Conservation (phyloP, 768 basidiomycete species). For the Pleurotus cornucopiae region DNA sequence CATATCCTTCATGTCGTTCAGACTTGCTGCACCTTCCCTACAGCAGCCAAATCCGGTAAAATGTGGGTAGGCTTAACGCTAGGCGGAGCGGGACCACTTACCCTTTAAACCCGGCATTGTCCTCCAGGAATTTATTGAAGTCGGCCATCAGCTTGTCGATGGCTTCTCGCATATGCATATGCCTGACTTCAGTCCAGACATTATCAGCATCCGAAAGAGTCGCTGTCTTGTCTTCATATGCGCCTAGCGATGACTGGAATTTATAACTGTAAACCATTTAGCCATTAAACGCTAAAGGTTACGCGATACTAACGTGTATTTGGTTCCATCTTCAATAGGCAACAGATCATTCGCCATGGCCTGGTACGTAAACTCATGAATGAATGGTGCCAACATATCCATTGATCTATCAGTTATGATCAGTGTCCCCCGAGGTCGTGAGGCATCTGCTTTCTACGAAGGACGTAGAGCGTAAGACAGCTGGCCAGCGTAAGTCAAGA, state of each 20-base stretch:
- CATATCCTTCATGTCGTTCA: constrained; percentile 99
- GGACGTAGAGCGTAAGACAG: background rate
- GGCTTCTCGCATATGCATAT: constrained; percentile 98
- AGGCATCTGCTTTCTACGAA: constrained; percentile 50
- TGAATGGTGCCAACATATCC: constrained; percentile 85
- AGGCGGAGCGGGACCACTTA: constrained; percentile 26
- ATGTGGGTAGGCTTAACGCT: background rate
- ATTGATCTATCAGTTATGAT: constrained; percentile 96
- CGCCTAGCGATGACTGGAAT: constrained; percentile 84
- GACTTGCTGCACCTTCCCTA: constrained; percentile 76
- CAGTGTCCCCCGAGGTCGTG: constrained; percentile 73
- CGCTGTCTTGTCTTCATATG: constrained; percentile 85
- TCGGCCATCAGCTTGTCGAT: constrained; percentile 96
- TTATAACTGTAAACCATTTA: constrained; percentile 62
- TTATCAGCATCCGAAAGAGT: constrained; percentile 81
- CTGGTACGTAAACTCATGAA: constrained; percentile 99
- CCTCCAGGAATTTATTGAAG: constrained; percentile 91
- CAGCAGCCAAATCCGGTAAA: constrained; percentile 9
- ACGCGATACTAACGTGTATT: constrained; percentile 60
- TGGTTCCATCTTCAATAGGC: constrained; percentile 79
- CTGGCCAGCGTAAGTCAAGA: background rate
- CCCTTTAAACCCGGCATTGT: constrained; percentile 94
- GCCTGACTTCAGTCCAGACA: constrained; percentile 90
- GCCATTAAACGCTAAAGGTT: background rate
- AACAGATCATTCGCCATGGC: constrained; percentile 97